A percentile compares a stretch with the other conserved stretches of the same genome.
These are phyloP conservation scores for Pyrenula massariospora DNA, from an alignment of 495 filamentous ascomycete genomes.

Conservation along the genomic window DNA sequence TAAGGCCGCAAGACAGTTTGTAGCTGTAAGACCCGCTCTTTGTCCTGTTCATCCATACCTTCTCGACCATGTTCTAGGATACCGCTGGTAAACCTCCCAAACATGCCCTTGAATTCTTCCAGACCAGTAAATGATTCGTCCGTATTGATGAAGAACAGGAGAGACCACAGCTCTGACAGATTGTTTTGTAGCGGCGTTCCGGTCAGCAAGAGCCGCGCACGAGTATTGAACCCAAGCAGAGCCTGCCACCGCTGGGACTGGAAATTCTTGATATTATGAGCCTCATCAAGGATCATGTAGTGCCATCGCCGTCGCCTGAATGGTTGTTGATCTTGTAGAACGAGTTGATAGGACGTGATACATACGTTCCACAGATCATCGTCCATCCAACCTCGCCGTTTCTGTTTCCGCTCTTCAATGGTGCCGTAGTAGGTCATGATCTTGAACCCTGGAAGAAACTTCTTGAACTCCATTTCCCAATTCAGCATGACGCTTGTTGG, in stretches of 20 bases:
- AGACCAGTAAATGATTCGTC: slow-evolving; percentile 82
- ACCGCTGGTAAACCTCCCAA: slow-evolving; percentile 83
- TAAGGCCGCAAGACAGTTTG: slow-evolving; percentile 90
- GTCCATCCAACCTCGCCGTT: slow-evolving; percentile 83
- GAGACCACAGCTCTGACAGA: slow-evolving; percentile 90
- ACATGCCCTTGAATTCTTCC: slow-evolving; percentile 86
- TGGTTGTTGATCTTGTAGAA: slow-evolving; percentile 86
- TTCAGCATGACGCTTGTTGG: slow-evolving; percentile 98
- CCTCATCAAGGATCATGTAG: slow-evolving; percentile 97
- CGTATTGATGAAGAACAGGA: slow-evolving; percentile 81
- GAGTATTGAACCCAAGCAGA: slow-evolving; percentile 80
- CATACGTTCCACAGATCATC: slow-evolving; percentile 90
- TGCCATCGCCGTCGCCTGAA: slow-evolving; percentile 92
- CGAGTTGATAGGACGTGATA: slow-evolving; percentile 93
- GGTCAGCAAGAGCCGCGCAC: slow-evolving; percentile 76
- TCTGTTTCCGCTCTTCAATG: slow-evolving; percentile 80
- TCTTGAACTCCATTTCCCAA: slow-evolving; percentile 99
- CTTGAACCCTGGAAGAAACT: slow-evolving; percentile 97
- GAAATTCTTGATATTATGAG: slow-evolving; percentile 99
- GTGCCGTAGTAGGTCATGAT: slow-evolving; percentile 94
- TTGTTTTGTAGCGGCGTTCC: slow-evolving; percentile 97
- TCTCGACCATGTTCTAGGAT: slow-evolving; percentile 91
- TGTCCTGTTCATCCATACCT: slow-evolving; percentile 84
- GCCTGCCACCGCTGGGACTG: slow-evolving; percentile 94
- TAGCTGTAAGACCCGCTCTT: slow-evolving; percentile 76